Evolutionary conservation across 2,329 filamentous ascomycete genomes (phyloP).

Genomic region (Fusarium devonianum): DNA sequence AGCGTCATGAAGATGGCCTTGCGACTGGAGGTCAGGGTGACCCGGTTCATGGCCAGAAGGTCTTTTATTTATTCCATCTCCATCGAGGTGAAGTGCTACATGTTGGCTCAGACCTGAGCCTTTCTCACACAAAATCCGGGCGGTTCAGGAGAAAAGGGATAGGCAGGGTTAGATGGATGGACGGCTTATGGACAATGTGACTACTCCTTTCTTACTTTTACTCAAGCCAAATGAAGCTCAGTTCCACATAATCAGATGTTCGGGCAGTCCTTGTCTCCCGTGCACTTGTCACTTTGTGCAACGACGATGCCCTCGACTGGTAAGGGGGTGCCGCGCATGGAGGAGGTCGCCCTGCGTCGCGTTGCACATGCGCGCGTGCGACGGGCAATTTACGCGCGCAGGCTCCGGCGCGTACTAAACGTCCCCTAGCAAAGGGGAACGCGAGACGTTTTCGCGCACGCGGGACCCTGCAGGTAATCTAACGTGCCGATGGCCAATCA

Average conservation of each 20-base stretch:
- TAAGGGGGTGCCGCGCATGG: slow-evolving; percentile 12
- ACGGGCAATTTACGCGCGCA: slow-evolving; percentile 42
- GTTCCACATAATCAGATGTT: neutral
- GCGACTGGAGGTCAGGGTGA: slow-evolving; percentile 17
- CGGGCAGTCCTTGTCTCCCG: too few relatives aligned
- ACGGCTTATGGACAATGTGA: slow-evolving; percentile 32
- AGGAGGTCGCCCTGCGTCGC: slow-evolving; percentile 1
- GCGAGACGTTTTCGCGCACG: slow-evolving; percentile 37
- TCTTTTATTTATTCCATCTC: slow-evolving; percentile 26
- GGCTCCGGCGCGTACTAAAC: slow-evolving; percentile 30
- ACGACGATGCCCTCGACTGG: neutral
- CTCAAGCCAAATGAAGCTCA: neutral
- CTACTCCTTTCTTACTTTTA: slow-evolving; percentile 22
- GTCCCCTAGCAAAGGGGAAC: too few relatives aligned
- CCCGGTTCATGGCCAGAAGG: slow-evolving; percentile 16
- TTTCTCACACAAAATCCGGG: slow-evolving; percentile 19
- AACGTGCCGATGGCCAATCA: slow-evolving; percentile 34
- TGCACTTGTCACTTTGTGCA: slow-evolving; percentile 5
- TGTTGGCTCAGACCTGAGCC: neutral
- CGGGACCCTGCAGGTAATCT: slow-evolving; percentile 14
- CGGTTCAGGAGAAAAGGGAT: slow-evolving; percentile 28
- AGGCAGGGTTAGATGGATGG: slow-evolving; percentile 17
- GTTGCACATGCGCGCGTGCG: slow-evolving; percentile 32
- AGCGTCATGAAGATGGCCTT: slow-evolving; percentile 32
- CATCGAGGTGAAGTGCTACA: slow-evolving; percentile 24